phyloP scores from a whole-genome alignment of 257 asterid genomes.

The Osmanthus fragrans region DNA sequence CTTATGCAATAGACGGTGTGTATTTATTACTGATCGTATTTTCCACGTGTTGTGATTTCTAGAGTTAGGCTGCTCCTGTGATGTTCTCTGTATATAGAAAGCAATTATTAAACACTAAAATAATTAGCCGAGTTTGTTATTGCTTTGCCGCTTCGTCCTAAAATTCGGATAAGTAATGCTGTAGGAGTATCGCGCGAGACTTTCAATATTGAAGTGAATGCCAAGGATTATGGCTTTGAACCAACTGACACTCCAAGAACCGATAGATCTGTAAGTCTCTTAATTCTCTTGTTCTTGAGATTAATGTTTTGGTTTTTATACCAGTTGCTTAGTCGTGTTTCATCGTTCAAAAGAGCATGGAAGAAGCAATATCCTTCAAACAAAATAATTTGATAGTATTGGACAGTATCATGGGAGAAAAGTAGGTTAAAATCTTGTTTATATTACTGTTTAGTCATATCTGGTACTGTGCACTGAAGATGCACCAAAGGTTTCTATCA shows the following conservation, averaged over 20 bases:
- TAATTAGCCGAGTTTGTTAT: conserved; percentile 1
- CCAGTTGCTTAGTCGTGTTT: conserved; percentile 4
- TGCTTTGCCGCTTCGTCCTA: conserved; percentile 2
- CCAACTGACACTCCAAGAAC: conserved; percentile 98
- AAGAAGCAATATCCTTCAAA: neutral
- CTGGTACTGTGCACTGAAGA: neutral
- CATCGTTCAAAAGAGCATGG: neutral
- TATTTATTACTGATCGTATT: conserved; percentile 10
- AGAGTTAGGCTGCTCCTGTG: neutral
- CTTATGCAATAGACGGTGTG: conserved; percentile 70
- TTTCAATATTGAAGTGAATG: conserved; percentile 71
- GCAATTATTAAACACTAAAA: neutral
- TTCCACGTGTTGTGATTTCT: neutral
- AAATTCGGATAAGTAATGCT: conserved; percentile 1
- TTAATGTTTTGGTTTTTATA: neutral
- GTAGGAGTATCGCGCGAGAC: conserved; percentile 89
- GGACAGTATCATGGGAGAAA: neutral
- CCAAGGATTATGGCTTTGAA: conserved; percentile 74
- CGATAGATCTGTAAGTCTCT: conserved; percentile 82
- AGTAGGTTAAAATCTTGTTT: neutral
- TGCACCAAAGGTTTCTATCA: neutral
- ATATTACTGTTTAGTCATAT: neutral
- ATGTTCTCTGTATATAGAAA: neutral
- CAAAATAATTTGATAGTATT: neutral
- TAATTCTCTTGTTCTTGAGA: neutral